Evolutionary conservation across 2,329 filamentous ascomycete species (phyloP), one percentile per base, ranked within the genome.

Genomic region (Coleophoma crateriformis): DNA sequence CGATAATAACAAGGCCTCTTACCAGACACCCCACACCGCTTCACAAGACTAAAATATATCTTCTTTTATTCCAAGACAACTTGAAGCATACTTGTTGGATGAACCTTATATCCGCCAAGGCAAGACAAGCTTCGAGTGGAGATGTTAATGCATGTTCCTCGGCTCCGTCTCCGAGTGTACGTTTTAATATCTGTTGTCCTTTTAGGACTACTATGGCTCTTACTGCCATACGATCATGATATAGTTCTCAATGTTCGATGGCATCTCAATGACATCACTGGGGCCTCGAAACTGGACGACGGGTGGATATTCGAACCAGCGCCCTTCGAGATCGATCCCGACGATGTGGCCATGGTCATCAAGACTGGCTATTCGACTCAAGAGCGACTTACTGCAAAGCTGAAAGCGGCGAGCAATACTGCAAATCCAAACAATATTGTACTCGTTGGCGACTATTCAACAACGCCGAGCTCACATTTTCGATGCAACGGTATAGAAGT

Each of bases 301-400:
- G 11, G 11, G 14, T 45, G 47, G 47, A 14, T 6, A 17, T 20
- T 17, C 27, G 15, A 15, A 19, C 14, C 47, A 13, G 32, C 47
- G 22, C 10, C 27, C 19, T 49, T 45, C 32, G 40, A 40, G 38
- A 40, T 45, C 33, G 32, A 22, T 33, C 14, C 13, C 3, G 43
- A 50, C 43, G 43, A 42, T 14, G 15, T 45, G 7, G 48, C 44
- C 4, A 39, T 50, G 8, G 33, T 50, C 22, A 43, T 53, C 34
- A 53, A 53, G 32, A 53, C 51, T 13, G 51, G 51, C 11, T 53
- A 22, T 38, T 32, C 48, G 14, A 50, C 45, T 6, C 45, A 43
- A 43, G 45, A 50, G 11, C 39, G 51, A 19, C 34, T 53, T 13
- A 3, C n/a, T 27, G 33, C 48, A 17, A 42, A 32, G 17, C 33